phyloP scores from a whole-genome alignment of 2,329 filamentous ascomycete species.

The Fusarium sp. region DNA sequence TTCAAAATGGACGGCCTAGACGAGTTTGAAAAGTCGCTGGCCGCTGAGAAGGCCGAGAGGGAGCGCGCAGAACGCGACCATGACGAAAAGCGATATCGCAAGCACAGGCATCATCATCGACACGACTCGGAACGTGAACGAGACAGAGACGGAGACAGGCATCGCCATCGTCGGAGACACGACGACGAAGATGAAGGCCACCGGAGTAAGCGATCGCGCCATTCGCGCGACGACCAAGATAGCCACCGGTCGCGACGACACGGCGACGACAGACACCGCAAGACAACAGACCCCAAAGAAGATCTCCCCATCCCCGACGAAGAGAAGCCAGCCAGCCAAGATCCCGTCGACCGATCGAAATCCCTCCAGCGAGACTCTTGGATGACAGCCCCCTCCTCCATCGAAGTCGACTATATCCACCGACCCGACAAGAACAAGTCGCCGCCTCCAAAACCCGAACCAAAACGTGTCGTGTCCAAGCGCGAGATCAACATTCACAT shows the following conservation, averaged over 20 bases:
- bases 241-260: slow-evolving; percentile 54
- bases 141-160: slow-evolving; percentile 9
- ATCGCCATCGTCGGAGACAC: slow-evolving; percentile 38
- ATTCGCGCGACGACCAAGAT: slow-evolving; percentile 52
- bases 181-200: slow-evolving; percentile 44
- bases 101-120: slow-evolving; percentile 58
- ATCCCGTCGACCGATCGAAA: slow-evolving; percentile 39
- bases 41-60: slow-evolving; percentile 67
- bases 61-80: slow-evolving; percentile 56
- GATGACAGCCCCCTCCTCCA: slow-evolving; percentile 85
- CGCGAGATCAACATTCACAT: slow-evolving; percentile 79
- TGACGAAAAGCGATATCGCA: slow-evolving; percentile 54
- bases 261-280: slow-evolving; percentile 45
- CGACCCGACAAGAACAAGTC: slow-evolving; percentile 65
- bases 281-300: slow-evolving; percentile 58
- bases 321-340: slow-evolving; percentile 49
- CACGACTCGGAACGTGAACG: slow-evolving; percentile 47
- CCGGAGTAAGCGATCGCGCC: slow-evolving; percentile 41
- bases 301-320: slow-evolving; percentile 63
- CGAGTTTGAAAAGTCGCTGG: slow-evolving; percentile 82
- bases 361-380: slow-evolving; percentile 80
- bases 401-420: slow-evolving; percentile 86
- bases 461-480: slow-evolving; percentile 77
- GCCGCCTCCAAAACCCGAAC: slow-evolving; percentile 63
- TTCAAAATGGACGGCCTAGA: slow-evolving; percentile 64